Conservation (phyloP, 208 protist genomes). For the Acanthamoeba healyi region DNA sequence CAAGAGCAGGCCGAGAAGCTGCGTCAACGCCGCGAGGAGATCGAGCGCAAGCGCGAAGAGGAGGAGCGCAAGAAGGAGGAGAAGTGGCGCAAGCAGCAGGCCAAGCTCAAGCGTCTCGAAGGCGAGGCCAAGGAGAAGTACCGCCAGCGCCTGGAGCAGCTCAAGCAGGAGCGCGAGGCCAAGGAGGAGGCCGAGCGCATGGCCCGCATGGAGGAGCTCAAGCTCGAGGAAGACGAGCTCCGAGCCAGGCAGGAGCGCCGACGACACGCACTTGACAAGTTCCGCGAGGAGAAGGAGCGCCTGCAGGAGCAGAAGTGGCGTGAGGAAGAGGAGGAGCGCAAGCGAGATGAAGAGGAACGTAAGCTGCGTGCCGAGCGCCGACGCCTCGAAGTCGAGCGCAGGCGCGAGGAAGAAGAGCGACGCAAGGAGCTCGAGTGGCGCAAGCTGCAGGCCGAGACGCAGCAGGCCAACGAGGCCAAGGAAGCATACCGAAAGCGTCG, state of each 20-base stretch:
- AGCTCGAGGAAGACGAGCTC: slow-evolving; percentile 63
- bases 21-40: neutral
- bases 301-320: slow-evolving; percentile 15
- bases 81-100: slow-evolving; percentile 53
- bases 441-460: slow-evolving; percentile 35
- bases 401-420: slow-evolving; percentile 45
- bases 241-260: neutral
- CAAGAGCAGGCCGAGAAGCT: neutral
- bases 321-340: slow-evolving; percentile 39
- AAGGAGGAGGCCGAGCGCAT: slow-evolving; percentile 42
- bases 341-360: slow-evolving; percentile 24
- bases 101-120: slow-evolving; percentile 38
- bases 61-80: slow-evolving; percentile 3
- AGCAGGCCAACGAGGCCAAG: slow-evolving; percentile 13
- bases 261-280: neutral
- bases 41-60: neutral
- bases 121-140: slow-evolving; percentile 24
- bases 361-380: neutral
- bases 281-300: slow-evolving; percentile 30
- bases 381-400: slow-evolving; percentile 34
- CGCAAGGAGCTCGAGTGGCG: slow-evolving; percentile 64
- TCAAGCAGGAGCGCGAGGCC: slow-evolving; percentile 28
- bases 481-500: slow-evolving; percentile 39
- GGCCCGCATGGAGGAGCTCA: slow-evolving; percentile 58
- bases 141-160: neutral